Evolutionary conservation across 169 alveolate species (phyloP), one percentile per base, ranked within the genome.

Genomic region (Plasmodium cynomolgi): DNA sequence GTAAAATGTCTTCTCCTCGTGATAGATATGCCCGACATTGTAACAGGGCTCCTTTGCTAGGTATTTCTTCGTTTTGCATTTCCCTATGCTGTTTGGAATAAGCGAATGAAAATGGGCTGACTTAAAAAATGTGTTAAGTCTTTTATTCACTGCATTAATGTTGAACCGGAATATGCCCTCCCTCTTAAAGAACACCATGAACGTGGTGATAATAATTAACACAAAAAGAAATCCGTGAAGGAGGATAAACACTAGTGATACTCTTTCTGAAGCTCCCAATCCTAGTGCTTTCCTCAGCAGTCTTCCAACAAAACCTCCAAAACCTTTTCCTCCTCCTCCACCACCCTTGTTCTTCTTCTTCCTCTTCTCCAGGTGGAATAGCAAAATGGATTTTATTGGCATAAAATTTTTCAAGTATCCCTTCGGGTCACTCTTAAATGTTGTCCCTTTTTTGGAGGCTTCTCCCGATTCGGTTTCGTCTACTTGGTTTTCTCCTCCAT

Each of bases 1-100:
- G 73, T 90, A 90, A 62, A 90, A 90, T 6, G 94, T 90, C 41
- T 79, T 90, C 23, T 90, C 91, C 83, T 90, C 94, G 83, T 90
- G 94, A 41, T 79, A 90, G 9, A 90, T 79, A 79, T 50, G 88
- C 6, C 94, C 94, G 1, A 90, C 47, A 33, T 90, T 81, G 74
- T 37, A 90, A 80, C 94, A 90, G 41, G 94, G 94, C 23, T 58
- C 82, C 73, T 90, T 90, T 0, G 94, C 94, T 39, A 90, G 9
- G 72, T 90, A 90, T 26, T 90, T 79, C 58, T 90, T 79, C 6
- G 90, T 90, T 80, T 62, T 90, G 31, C 94, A 90, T 29, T 90
- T 90, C 9, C 94, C 94, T 26, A 90, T 62, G 31, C 94, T 90
- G 20, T 26, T 58, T 0, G 94, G 94, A 17, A 90, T 79, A 5